Evolutionary conservation across 768 basidiomycete genomes (phyloP), one percentile per base, ranked within the genome.

Genomic region (Trametes coccinea): DNA sequence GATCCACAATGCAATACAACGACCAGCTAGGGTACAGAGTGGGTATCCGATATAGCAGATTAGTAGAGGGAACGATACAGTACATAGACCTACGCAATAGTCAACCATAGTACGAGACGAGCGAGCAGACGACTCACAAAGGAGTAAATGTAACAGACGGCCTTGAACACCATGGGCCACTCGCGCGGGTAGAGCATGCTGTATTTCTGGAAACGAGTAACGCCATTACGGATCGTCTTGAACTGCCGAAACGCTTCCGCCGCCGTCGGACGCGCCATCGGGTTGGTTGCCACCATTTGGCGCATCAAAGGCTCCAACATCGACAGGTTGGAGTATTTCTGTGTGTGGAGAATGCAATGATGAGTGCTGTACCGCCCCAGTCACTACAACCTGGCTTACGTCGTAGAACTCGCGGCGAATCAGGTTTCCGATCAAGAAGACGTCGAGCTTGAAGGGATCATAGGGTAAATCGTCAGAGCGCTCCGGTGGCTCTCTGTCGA

Each of bases 391-490:
- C 22, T 37, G 27, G 29, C n/a, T n/a, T 49, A 70, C 65, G 1
- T 53, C 51, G 27, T 29, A 30, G n/a, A 68, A 50, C 16, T 53
- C 43, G 22, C 50, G 39, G 4, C 54, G 13, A n/a, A 66, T 44
- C 5, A 66, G 6, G 46, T 70, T 66, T 14, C 69, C 69, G 17
- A 67, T 46, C 29, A 66, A 55, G 51, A 61, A 69, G 4, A 71
- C 60, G 47, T 72, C 70, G 1, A 68, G 44, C 43, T 59, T 60
- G 51, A 69, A 70, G 0, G 71, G 67, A 45, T 71, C 69, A 49
- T 71, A 70, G 6, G 64, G 66, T 0, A 52, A 52, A 2, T n/a
- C 34, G 7, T 43, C 37, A 0, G 62, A 65, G 0, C 71, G 53
- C 47, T 69, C 70, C 3, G 71, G 71, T 3, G 58, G 52, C 11